Percentiles rank a stretch among this genome's conserved stretches.
phyloP scores from a whole-genome alignment of 345 rosid genomes.

The Eucalyptus virginea region DNA sequence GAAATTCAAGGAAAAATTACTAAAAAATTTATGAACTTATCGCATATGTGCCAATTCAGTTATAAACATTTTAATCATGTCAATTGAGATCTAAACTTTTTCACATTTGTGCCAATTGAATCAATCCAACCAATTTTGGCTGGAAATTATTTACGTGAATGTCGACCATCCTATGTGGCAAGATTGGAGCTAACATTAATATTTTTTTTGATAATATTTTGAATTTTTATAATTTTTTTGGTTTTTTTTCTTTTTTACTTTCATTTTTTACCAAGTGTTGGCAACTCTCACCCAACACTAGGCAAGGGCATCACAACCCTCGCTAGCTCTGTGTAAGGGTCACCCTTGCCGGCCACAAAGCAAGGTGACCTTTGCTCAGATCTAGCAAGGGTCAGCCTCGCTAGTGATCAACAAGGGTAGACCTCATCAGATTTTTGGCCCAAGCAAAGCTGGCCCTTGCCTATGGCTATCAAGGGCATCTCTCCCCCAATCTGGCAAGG shows the following conservation, averaged over 20 bases:
- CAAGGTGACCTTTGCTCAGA: too few relatives aligned
- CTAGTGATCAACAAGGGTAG: accelerated
- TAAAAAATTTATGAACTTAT: too few relatives aligned
- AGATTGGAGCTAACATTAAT: accelerated
- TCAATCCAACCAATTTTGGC: accelerated
- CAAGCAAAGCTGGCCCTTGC: accelerated
- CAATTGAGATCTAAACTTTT: too few relatives aligned
- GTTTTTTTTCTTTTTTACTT: too few relatives aligned
- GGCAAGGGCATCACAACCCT: accelerated
- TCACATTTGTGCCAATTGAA: too few relatives aligned
- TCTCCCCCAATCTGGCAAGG: accelerated
- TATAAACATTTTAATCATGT: accelerated
- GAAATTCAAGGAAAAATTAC: too few relatives aligned
- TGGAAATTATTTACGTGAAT: accelerated
- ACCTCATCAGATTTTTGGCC: too few relatives aligned
- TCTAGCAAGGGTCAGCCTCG: accelerated
- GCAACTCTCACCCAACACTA: accelerated
- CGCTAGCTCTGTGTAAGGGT: accelerated
- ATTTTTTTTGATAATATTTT: too few relatives aligned
- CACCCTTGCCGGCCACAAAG: accelerated
- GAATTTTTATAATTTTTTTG: too few relatives aligned
- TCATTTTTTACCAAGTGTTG: accelerated
- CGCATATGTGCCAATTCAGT: accelerated
- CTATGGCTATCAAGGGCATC: too few relatives aligned
- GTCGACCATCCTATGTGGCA: accelerated